Evolutionary conservation across 1,139 yeast genomes (phyloP), one percentile per base, ranked within the genome.

Genomic region (Meyerozyma athensensis): DNA sequence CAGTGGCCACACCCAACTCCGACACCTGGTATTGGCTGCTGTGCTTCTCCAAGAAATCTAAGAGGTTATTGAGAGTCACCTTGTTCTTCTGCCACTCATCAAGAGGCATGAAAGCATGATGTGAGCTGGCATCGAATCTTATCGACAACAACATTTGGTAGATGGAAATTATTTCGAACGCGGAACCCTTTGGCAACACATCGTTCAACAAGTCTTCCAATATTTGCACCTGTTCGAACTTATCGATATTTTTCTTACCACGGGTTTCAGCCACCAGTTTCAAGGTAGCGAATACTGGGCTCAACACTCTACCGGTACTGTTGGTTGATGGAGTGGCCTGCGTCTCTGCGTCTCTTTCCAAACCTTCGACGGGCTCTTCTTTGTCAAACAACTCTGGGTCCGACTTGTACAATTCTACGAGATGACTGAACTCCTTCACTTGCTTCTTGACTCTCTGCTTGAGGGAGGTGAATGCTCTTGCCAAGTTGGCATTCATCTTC

Each of bases 191-290:
- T 26, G 49, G 38, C 28, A 56, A 55, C 19, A 85, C 70, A 24
- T 73, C 65, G 14, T 61, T 56, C 46, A 83, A 63, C 46, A 87
- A 72, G 33, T 70, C 69, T 62, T 86, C 96, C 57, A 92, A 72
- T 34, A 73, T 71, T 46, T 68, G 68, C 47, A 89, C 77, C 63
- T 92, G 96, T 59, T 86, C 96, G 44, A 60, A 65, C 50, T 82
- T 79, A 61, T 92, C 96, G 47, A 89, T 84, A 61, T 86, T 87
- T 74, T 87, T 92, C 71, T 90, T 90, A 71, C 98, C 98, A 65
- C 98, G 83, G 36, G 90, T 74, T 61, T 92, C 98, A 46, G 86
- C 70, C 44, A 94, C 81, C 39, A 79, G 66, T 58, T 82, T 78
- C 58, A 92, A 73, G 32, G 86, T 79, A 43, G 81, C 71, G 70